Conservation (phyloP, 2,329 filamentous ascomycete genomes). For the Colletotrichum phormii region DNA sequence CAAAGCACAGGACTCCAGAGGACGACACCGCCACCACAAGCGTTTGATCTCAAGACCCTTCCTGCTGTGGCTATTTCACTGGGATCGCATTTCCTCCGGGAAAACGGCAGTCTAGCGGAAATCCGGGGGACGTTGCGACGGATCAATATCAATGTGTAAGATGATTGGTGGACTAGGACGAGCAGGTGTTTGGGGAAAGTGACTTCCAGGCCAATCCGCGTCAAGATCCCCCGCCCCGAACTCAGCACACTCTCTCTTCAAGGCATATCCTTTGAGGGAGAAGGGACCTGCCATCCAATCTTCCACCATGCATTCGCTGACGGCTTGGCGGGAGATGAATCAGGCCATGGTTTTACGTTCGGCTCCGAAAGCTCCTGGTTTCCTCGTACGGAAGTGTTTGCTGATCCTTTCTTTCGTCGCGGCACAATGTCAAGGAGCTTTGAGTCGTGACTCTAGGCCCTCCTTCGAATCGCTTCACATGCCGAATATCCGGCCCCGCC, state of each 20-base stretch:
- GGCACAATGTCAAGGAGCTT: not conserved
- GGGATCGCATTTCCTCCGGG: not conserved
- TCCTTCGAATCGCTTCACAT: not conserved
- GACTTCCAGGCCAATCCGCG: conserved; percentile 13
- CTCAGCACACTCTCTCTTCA: not conserved
- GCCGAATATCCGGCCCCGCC: conserved; percentile 22
- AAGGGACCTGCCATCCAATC: not conserved
- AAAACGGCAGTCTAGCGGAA: not conserved
- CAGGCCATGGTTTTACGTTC: not conserved
- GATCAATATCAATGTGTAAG: conserved; percentile 6
- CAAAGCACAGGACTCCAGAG: not conserved
- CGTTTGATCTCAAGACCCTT: not conserved
- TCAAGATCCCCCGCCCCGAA: not conserved
- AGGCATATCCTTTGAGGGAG: not conserved
- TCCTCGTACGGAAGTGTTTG: not conserved
- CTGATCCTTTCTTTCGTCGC: not conserved
- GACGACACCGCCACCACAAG: not conserved
- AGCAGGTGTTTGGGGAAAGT: not conserved
- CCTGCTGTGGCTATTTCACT: not conserved
- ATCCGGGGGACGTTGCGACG: conserved; percentile 2
- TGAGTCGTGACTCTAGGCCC: not conserved
- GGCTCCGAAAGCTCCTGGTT: not conserved
- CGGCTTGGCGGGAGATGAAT: conserved; percentile 2
- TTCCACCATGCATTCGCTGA: not conserved
- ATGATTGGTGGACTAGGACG: conserved; percentile 31